phyloP scores from a whole-genome alignment of 495 filamentous ascomycete genomes.

The Monascus purpureus region DNA sequence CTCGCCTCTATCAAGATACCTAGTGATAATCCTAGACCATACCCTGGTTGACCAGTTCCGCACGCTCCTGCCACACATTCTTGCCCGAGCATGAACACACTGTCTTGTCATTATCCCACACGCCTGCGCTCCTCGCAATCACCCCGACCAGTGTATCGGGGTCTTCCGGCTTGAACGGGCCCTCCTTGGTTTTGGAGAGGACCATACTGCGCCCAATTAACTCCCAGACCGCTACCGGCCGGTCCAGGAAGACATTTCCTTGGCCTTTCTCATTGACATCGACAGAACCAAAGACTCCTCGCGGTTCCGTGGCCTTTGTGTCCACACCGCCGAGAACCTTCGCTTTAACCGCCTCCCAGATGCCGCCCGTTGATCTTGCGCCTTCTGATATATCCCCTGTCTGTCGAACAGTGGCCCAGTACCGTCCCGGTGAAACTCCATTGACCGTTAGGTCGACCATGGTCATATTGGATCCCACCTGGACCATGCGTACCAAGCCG shows the following conservation, averaged over 20 bases:
- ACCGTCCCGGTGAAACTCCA: conserved; percentile 68
- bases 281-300: conserved; percentile 61
- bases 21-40: conserved; percentile 43
- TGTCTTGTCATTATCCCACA: conserved; percentile 98
- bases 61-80: conserved; percentile 93
- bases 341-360: conserved; percentile 53
- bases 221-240: conserved; percentile 81
- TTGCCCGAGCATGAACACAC: conserved; percentile 92
- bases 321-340: conserved; percentile 32
- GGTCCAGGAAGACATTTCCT: conserved; percentile 66
- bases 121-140: conserved; percentile 83
- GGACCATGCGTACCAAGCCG: conserved; percentile 68
- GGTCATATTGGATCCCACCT: conserved; percentile 60
- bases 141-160: conserved; percentile 78
- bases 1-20: not conserved
- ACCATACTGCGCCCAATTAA: conserved; percentile 86
- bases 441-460: conserved; percentile 79
- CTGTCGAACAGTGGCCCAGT: conserved; percentile 69
- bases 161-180: conserved; percentile 50
- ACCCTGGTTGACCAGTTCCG: conserved; percentile 73
- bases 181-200: conserved; percentile 41
- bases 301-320: conserved; percentile 27
- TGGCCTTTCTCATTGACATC: conserved; percentile 48
- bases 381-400: conserved; percentile 84
- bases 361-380: conserved; percentile 61